A percentile compares a stretch with the other conserved stretches of the same genome.
phyloP scores from a whole-genome alignment of 1,284 basidiomycete genomes.

The Cystobasidiaceae sp. region DNA sequence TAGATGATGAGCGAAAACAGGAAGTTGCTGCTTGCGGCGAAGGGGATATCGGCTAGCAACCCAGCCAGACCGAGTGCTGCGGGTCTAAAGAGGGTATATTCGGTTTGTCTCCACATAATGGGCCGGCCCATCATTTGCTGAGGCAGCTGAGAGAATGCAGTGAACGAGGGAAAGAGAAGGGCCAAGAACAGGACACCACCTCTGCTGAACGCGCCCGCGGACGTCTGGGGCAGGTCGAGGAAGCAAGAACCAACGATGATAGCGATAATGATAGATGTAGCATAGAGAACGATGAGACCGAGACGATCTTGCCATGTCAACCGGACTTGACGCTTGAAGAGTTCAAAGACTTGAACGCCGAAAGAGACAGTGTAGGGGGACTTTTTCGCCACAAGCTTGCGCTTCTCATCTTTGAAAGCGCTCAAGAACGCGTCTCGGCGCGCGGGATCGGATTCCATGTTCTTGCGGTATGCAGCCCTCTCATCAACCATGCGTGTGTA shows the following conservation, averaged over 20 bases:
- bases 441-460: conserved; percentile 53
- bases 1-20: conserved; percentile 52
- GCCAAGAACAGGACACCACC: conserved; percentile 61
- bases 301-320: conserved; percentile 75
- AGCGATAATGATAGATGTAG: conserved; percentile 54
- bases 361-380: conserved; percentile 83
- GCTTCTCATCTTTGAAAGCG: conserved; percentile 75
- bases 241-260: conserved; percentile 60
- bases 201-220: conserved; percentile 77
- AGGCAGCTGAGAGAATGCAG: conserved; percentile 57
- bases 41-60: conserved; percentile 51
- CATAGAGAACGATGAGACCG: conserved; percentile 56
- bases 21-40: conserved; percentile 51
- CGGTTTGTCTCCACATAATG: conserved; percentile 54
- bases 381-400: conserved; percentile 72
- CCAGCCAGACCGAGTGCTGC: conserved; percentile 64
- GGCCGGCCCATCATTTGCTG: conserved; percentile 65
- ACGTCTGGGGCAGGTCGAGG: conserved; percentile 60
- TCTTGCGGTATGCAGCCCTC: conserved; percentile 60
- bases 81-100: conserved; percentile 74
- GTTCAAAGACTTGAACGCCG: conserved; percentile 62
- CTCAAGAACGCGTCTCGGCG: conserved; percentile 55
- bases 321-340: conserved; percentile 70
- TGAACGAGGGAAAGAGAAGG: conserved; percentile 66
- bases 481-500: conserved; percentile 54